Evolutionary conservation across 495 filamentous ascomycete species (phyloP).

Genomic region (Pyrenopolyporus hunteri): DNA sequence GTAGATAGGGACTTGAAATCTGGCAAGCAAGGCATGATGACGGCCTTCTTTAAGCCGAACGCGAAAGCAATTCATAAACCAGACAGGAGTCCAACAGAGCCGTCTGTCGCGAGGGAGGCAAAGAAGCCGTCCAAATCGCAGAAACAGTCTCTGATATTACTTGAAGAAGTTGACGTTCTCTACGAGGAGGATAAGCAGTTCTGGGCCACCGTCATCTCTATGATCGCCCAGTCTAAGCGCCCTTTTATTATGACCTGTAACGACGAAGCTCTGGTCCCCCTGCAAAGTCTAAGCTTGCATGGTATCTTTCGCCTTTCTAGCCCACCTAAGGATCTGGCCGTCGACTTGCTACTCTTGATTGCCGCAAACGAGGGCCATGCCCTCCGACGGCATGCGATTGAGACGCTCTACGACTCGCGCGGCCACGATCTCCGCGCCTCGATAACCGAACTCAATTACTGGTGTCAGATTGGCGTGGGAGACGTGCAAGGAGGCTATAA

Average conservation of each 20-base stretch:
- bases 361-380: constrained; percentile 92
- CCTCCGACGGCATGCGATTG: constrained; percentile 68
- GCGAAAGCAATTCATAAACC: constrained; percentile 24
- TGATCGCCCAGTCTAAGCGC: constrained; percentile 83
- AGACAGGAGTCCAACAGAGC: constrained; percentile 34
- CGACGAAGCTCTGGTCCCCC: constrained; percentile 76
- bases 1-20: constrained; percentile 63
- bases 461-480: constrained; percentile 96
- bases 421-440: constrained; percentile 76
- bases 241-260: constrained; percentile 96
- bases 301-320: constrained; percentile 83
- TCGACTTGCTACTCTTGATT: constrained; percentile 81
- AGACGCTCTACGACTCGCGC: constrained; percentile 70
- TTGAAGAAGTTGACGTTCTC: constrained; percentile 93
- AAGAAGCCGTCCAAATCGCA: constrained; percentile 63
- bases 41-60: constrained; percentile 75
- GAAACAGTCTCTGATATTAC: constrained; percentile 91
- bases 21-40: constrained; percentile 77
- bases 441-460: constrained; percentile 89
- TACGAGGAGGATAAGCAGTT: constrained; percentile 96
- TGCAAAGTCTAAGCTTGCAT: constrained; percentile 72
- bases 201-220: constrained; percentile 78
- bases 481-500: constrained; percentile 84
- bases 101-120: constrained; percentile 31
- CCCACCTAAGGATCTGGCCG: constrained; percentile 69